These are phyloP conservation scores for Apiospora arundinis DNA, from an alignment of 2,329 filamentous ascomycete species.

Conservation along the genomic window DNA sequence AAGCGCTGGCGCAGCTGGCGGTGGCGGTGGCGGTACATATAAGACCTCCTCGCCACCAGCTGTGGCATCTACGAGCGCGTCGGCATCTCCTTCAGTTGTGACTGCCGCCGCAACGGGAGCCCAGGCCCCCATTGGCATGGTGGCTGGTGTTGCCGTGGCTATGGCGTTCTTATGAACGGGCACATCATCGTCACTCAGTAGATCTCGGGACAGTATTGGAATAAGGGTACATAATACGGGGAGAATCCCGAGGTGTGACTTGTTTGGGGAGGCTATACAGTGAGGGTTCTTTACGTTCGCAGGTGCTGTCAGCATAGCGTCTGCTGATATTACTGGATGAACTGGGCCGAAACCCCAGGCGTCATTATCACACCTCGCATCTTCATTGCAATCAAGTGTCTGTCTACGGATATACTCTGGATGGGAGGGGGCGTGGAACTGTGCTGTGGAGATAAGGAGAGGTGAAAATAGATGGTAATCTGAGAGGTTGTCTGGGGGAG, in stretches of 20 bases:
- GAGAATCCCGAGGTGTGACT: background rate
- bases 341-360: background rate
- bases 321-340: background rate
- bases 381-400: background rate
- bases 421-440: background rate
- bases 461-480: background rate
- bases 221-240: background rate
- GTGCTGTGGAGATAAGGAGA: background rate
- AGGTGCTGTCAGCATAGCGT: background rate
- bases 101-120: background rate
- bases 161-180: background rate
- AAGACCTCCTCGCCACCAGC: background rate
- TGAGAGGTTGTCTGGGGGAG: background rate
- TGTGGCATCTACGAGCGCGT: background rate
- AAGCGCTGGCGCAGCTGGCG: background rate
- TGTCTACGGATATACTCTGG: background rate
- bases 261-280: background rate
- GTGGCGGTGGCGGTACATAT: background rate
- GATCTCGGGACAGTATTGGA: background rate
- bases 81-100: background rate
- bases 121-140: background rate
- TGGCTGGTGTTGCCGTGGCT: slow-evolving; percentile 15
- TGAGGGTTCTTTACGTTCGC: background rate
- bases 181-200: background rate
- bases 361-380: background rate